Evolutionary conservation across 257 asterid species (phyloP).

Genomic region (Fraxinus anomala): DNA sequence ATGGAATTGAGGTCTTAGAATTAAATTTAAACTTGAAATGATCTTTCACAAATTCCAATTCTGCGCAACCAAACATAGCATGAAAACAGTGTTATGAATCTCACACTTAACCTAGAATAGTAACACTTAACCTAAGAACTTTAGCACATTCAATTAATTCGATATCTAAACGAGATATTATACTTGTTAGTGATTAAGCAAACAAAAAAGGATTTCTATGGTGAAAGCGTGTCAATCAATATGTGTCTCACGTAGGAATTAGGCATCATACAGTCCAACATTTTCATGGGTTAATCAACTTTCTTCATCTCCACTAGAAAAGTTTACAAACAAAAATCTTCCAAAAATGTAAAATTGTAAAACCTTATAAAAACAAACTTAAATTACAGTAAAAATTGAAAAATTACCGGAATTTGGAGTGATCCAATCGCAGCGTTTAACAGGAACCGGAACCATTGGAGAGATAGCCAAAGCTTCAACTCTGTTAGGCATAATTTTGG

Average conservation of each 20-base stretch:
- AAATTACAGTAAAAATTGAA: not conserved
- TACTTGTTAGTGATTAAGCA: not conserved
- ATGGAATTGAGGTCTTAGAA: not conserved
- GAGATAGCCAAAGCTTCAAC: constrained; percentile 32
- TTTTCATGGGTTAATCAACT: not conserved
- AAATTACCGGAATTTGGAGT: constrained; percentile 69
- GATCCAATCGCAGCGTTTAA: constrained; percentile 87
- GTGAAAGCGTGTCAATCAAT: not conserved
- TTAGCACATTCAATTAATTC: no score
- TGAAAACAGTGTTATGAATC: no score
- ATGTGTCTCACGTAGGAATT: not conserved
- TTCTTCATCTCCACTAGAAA: not conserved
- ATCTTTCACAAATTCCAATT: not conserved
- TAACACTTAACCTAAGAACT: no score
- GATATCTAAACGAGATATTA: no score
- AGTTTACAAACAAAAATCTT: not conserved
- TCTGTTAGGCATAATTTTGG: constrained; percentile 45
- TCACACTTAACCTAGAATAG: no score
- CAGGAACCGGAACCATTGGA: constrained; percentile 36
- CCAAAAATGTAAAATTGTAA: not conserved
- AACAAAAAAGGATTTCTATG: not conserved
- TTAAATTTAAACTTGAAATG: not conserved
- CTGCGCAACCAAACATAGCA: not conserved
- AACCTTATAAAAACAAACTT: not conserved
- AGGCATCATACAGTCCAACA: not conserved